Evolutionary conservation across 208 protist species (phyloP).

Genomic region (Leishmania arabica): DNA sequence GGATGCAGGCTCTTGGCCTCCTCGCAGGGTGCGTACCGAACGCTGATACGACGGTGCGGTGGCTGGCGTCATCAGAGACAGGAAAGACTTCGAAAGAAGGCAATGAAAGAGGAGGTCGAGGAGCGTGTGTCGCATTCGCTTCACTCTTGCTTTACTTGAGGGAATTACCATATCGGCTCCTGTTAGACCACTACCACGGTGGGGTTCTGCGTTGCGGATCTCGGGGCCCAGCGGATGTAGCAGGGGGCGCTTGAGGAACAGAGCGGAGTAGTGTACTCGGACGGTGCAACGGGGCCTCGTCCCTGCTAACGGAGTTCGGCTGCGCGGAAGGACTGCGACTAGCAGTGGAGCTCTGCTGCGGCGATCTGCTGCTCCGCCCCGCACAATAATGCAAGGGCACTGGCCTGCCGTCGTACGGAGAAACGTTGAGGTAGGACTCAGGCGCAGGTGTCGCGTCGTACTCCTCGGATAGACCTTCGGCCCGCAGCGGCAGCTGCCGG

Average conservation of each 20-base stretch:
- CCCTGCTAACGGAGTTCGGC: neutral
- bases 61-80: neutral
- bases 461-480: neutral
- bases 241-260: neutral
- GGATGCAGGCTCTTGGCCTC: neutral
- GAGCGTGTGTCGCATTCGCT: neutral
- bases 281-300: neutral
- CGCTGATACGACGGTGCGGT: neutral
- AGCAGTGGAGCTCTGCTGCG: no score
- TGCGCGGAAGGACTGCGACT: neutral
- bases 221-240: neutral
- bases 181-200: neutral
- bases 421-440: neutral
- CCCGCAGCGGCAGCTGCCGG: constrained; percentile 3
- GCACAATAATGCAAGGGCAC: no score
- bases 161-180: neutral
- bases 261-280: neutral
- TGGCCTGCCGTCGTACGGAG: neutral
- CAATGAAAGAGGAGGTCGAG: neutral
- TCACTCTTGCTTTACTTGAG: neutral
- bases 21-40: neutral
- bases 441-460: neutral
- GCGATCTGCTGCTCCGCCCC: no score
- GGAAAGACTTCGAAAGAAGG: neutral
- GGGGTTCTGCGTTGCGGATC: constrained; percentile 3